A percentile compares a stretch with the other conserved stretches of the same genome.
Conservation (phyloP, 1,139 yeast species). For the Ogataea hybrid region DNA sequence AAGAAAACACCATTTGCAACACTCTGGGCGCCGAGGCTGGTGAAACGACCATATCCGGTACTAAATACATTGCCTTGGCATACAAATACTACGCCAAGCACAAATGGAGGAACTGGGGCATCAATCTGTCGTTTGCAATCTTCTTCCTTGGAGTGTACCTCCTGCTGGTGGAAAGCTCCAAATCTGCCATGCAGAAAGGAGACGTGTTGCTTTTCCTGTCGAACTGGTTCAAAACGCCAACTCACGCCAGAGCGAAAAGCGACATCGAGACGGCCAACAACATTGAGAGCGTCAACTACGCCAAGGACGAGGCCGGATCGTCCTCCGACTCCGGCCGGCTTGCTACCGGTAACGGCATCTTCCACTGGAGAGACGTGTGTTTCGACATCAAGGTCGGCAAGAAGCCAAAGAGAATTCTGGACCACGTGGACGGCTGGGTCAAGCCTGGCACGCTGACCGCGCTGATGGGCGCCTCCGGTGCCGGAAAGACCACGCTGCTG, state of each 20-base stretch:
- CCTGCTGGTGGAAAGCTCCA: slow-evolving; percentile 57
- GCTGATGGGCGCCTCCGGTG: slow-evolving; percentile 68
- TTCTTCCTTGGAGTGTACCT: slow-evolving; percentile 58
- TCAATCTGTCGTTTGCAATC: slow-evolving; percentile 51
- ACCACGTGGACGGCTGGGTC: slow-evolving; percentile 59
- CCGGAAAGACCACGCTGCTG: slow-evolving; percentile 64
- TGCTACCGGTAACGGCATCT: slow-evolving; percentile 42
- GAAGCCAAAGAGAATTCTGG: slow-evolving; percentile 59
- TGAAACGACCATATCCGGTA: slow-evolving; percentile 51
- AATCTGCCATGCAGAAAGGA: slow-evolving; percentile 78
- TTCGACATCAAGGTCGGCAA: slow-evolving; percentile 67
- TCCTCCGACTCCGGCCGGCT: slow-evolving; percentile 24
- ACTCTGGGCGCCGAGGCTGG: slow-evolving; percentile 68
- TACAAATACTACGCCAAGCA: slow-evolving; percentile 35
- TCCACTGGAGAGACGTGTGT: slow-evolving; percentile 77
- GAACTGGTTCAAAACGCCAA: slow-evolving; percentile 35
- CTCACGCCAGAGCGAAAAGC: slow-evolving; percentile 13
- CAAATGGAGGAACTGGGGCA: slow-evolving; percentile 84
- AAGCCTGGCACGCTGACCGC: slow-evolving; percentile 64
- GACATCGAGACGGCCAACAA: slow-evolving; percentile 5
- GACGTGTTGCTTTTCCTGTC: slow-evolving; percentile 69
- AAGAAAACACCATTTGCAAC: slow-evolving; percentile 51
- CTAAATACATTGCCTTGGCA: slow-evolving; percentile 42
- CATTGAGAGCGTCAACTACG: not conserved
- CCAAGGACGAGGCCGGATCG: slow-evolving; percentile 16